Evolutionary conservation across 805 yeast species (phyloP).

Genomic region (Wickerhamiella azymoides): DNA sequence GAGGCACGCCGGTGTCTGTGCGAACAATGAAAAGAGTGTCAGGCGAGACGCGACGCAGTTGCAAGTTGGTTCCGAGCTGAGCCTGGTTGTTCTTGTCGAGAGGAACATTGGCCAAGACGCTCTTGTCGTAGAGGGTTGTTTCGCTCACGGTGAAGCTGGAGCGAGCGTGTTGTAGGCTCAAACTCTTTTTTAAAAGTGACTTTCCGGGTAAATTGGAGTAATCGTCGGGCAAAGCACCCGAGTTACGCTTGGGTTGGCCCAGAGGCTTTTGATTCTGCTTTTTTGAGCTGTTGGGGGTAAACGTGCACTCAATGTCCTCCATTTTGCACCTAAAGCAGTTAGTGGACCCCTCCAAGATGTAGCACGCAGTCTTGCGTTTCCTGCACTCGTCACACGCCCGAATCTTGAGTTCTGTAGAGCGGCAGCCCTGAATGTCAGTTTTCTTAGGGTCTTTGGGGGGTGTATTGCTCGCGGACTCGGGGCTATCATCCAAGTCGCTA

Average conservation of each 20-base stretch:
- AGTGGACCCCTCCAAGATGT: slow-evolving; percentile 36
- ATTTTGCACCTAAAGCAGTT: slow-evolving; percentile 68
- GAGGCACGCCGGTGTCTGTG: slow-evolving; percentile 61
- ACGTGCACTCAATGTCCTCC: slow-evolving; percentile 62
- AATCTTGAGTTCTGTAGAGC: slow-evolving; percentile 18
- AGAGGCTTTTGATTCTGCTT: slow-evolving; percentile 19
- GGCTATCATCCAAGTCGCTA: not conserved
- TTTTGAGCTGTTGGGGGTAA: slow-evolving; percentile 34
- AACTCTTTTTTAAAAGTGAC: slow-evolving; percentile 51
- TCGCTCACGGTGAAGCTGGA: slow-evolving; percentile 84
- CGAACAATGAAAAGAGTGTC: slow-evolving; percentile 56
- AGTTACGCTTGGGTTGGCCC: slow-evolving; percentile 5
- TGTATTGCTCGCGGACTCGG: not conserved
- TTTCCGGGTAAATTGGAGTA: slow-evolving; percentile 50
- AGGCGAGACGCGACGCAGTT: slow-evolving; percentile 67
- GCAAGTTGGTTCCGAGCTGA: slow-evolving; percentile 48
- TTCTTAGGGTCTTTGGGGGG: not conserved
- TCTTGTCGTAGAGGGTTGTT: slow-evolving; percentile 68
- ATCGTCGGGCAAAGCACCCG: slow-evolving; percentile 37
- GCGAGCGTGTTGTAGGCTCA: slow-evolving; percentile 74
- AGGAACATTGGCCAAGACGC: slow-evolving; percentile 49
- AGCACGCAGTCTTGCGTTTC: slow-evolving; percentile 66
- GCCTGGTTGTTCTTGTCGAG: slow-evolving; percentile 69
- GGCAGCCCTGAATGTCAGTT: slow-evolving; percentile 5
- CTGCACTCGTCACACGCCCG: slow-evolving; percentile 78